phyloP scores from a whole-genome alignment of 164 flowering plant genomes.

The Chimonanthus praecox region DNA sequence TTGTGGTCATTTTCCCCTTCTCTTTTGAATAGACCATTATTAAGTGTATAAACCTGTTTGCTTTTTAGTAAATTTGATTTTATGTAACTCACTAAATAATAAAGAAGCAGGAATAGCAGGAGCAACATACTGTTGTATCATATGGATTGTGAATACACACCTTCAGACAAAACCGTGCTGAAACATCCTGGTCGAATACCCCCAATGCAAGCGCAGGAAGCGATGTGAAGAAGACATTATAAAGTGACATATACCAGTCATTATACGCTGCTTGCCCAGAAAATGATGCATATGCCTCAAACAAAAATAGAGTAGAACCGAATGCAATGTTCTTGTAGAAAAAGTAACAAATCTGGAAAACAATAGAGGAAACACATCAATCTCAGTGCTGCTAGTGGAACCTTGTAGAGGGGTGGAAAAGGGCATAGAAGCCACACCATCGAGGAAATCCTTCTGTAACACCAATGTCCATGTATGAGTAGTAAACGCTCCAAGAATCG shows the following conservation, averaged over 20 bases:
- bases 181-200: background rate
- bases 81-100: no score
- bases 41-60: no score
- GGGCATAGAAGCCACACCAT: slow-evolving; percentile 46
- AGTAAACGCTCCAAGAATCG: slow-evolving; percentile 81
- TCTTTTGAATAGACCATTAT: no score
- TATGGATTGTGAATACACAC: slow-evolving; percentile 10
- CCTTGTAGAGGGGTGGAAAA: background rate
- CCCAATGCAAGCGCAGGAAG: slow-evolving; percentile 33
- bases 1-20: no score
- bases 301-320: slow-evolving; percentile 93
- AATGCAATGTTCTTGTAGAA: slow-evolving; percentile 97
- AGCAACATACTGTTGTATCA: slow-evolving; percentile 7
- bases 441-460: slow-evolving; percentile 90
- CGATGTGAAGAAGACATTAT: slow-evolving; percentile 89
- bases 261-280: slow-evolving; percentile 93
- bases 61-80: no score
- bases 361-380: background rate
- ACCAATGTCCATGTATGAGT: slow-evolving; percentile 98
- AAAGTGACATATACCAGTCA: slow-evolving; percentile 86
- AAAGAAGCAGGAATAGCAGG: no score
- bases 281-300: slow-evolving; percentile 88
- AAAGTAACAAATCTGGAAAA: slow-evolving; percentile 84
- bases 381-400: background rate
- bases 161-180: background rate